phyloP scores from a whole-genome alignment of 2,329 filamentous ascomycete species.

The Xylaria sp. region DNA sequence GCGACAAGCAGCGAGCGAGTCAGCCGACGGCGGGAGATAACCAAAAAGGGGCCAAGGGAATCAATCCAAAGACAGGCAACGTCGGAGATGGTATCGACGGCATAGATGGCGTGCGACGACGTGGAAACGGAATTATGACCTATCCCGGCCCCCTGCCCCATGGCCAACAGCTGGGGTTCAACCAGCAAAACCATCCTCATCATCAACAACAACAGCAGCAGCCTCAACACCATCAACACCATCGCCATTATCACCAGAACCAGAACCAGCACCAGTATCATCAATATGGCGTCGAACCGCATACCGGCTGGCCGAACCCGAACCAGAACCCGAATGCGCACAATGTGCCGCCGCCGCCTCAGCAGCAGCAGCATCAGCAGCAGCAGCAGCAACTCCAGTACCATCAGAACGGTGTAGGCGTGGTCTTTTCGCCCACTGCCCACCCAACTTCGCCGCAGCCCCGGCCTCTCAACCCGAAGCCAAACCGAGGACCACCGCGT shows the following conservation, averaged over 20 bases:
- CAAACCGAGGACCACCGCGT: constrained; percentile 38
- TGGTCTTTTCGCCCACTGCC: constrained; percentile 18
- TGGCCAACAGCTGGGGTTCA: constrained; percentile 48
- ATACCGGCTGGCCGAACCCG: constrained; percentile 46
- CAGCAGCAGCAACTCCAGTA: constrained; percentile 40
- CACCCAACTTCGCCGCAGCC: constrained; percentile 34
- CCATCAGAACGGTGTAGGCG: background rate
- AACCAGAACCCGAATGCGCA: constrained; percentile 43
- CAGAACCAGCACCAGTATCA: constrained; percentile 41
- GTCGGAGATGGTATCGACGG: background rate
- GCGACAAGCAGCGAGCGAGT: constrained; percentile 2
- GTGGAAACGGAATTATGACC: constrained; percentile 50
- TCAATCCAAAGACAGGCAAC: background rate
- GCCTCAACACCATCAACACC: constrained; percentile 31
- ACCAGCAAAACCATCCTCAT: constrained; percentile 40
- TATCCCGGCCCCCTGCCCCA: constrained; percentile 50
- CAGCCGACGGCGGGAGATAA: background rate
- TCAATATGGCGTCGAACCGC: constrained; percentile 42
- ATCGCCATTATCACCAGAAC: constrained; percentile 31
- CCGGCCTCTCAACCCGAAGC: constrained; percentile 14
- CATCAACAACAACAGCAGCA: constrained; percentile 2
- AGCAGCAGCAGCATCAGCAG: too few relatives aligned
- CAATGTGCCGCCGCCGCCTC: background rate
- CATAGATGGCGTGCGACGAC: constrained; percentile 39
- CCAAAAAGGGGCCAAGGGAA: constrained; percentile 22